phyloP scores from a whole-genome alignment of 805 yeast genomes.

The Sugiyamaella floridensis region DNA sequence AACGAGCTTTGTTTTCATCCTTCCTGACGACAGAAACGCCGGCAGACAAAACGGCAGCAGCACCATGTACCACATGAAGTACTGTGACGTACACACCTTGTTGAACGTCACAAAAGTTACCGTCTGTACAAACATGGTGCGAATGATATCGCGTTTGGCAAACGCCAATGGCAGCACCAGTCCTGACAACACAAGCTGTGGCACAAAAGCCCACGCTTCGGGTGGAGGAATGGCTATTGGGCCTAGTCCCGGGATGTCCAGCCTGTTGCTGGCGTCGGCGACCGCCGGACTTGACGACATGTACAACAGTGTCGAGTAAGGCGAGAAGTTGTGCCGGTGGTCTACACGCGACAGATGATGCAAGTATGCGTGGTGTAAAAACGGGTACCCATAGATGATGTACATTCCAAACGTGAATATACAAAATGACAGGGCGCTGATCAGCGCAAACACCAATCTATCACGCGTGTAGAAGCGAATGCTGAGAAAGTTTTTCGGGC shows the following conservation, averaged over 20 bases:
- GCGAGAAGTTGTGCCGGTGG: conserved; percentile 91
- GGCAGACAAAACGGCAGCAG: conserved; percentile 69
- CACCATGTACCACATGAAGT: conserved; percentile 89
- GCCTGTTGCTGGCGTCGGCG: not conserved
- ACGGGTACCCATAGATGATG: conserved; percentile 62
- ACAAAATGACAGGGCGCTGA: conserved; percentile 40
- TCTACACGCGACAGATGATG: conserved; percentile 81
- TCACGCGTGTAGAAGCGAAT: conserved; percentile 34
- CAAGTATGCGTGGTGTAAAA: conserved; percentile 66
- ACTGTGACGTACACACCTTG: conserved; percentile 88
- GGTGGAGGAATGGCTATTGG: conserved; percentile 50
- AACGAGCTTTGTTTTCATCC: conserved; percentile 13
- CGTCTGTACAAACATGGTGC: conserved; percentile 67
- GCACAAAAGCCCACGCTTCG: conserved; percentile 67
- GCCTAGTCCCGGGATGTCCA: conserved; percentile 48
- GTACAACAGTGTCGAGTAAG: conserved; percentile 66
- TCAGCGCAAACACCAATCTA: conserved; percentile 37
- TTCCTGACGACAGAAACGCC: conserved; percentile 29
- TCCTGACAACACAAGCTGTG: conserved; percentile 62
- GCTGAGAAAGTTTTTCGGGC: conserved; percentile 9
- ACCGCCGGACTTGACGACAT: conserved; percentile 30
- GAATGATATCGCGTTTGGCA: conserved; percentile 38
- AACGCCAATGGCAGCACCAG: conserved; percentile 51
- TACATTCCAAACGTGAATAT: conserved; percentile 56
- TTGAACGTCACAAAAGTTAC: conserved; percentile 70